Evolutionary conservation across 805 yeast genomes (phyloP).

Genomic region (Metschnikowia corniflorae): DNA sequence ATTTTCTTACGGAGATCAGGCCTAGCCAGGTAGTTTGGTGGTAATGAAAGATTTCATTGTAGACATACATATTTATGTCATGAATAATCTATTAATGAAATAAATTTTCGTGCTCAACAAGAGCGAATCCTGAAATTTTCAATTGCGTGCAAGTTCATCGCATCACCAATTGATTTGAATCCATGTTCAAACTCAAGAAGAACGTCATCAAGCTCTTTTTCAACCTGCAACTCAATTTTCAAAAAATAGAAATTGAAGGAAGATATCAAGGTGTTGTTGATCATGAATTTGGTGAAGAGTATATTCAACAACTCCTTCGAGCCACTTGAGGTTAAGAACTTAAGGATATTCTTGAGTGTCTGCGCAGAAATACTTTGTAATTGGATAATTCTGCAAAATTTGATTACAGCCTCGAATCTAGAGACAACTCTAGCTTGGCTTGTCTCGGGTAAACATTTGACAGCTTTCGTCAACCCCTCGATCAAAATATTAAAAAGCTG

Average conservation of each 20-base stretch:
- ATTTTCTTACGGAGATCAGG: too few relatives aligned
- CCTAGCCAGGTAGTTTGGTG: too few relatives aligned
- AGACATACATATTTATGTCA: too few relatives aligned
- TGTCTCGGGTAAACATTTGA: constrained; percentile 4
- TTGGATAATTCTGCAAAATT: constrained; percentile 22
- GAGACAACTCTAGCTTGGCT: constrained; percentile 3
- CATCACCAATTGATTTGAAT: constrained; percentile 24
- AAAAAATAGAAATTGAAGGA: constrained; percentile 32
- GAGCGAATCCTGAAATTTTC: constrained; percentile 10
- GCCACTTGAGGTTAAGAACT: constrained; percentile 23
- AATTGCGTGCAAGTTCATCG: constrained; percentile 20
- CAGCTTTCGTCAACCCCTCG: constrained; percentile 17
- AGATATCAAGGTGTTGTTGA: constrained; percentile 14
- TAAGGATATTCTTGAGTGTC: constrained; percentile 24
- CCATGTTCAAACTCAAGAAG: constrained; percentile 24
- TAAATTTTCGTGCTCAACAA: too few relatives aligned
- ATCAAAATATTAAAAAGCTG: constrained; percentile 11
- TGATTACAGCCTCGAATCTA: constrained; percentile 24
- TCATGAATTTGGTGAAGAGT: constrained; percentile 26
- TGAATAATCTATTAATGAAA: too few relatives aligned
- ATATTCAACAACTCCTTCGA: constrained; percentile 24
- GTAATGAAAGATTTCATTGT: too few relatives aligned
- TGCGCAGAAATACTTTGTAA: constrained; percentile 20
- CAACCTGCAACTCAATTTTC: constrained; percentile 21
- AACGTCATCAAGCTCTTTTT: constrained; percentile 20